Percentiles rank a stretch among this genome's conserved stretches.
These are phyloP conservation scores for Chalciporus piperatus DNA, from an alignment of 768 basidiomycete species.

Conservation along the genomic window DNA sequence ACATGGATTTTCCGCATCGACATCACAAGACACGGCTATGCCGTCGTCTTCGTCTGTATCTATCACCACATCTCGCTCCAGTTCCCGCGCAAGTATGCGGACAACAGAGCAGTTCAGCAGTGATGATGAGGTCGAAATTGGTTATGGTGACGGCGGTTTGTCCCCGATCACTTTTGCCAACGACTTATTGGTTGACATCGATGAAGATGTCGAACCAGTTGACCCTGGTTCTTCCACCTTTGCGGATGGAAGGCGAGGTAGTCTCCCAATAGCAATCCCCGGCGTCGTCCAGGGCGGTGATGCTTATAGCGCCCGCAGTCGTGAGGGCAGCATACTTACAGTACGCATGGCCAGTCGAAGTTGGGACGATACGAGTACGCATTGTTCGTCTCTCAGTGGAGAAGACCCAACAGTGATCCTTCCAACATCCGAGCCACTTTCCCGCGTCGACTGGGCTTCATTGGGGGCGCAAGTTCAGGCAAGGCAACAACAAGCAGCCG, in stretches of 20 bases:
- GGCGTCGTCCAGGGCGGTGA: conserved; percentile 25
- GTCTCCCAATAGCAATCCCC: conserved; percentile 61
- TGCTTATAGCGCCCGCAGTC: conserved; percentile 37
- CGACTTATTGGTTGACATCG: conserved; percentile 37
- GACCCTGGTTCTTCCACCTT: conserved; percentile 24
- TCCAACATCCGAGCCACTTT: conserved; percentile 45
- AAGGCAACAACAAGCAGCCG: conserved; percentile 16
- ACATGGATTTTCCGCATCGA: conserved; percentile 19
- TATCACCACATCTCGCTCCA: conserved; percentile 35
- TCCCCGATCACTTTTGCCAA: conserved; percentile 40
- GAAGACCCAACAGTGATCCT: conserved; percentile 30
- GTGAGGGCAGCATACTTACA: conserved; percentile 58
- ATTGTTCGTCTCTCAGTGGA: conserved; percentile 17
- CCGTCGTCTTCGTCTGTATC: conserved; percentile 46
- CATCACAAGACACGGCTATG: conserved; percentile 25
- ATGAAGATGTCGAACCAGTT: conserved; percentile 29
- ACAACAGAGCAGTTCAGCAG: conserved; percentile 42
- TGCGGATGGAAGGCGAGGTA: conserved; percentile 43
- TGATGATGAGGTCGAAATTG: conserved; percentile 47
- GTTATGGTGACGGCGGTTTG: conserved; percentile 35
- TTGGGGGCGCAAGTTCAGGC: conserved; percentile 41
- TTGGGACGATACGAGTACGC: conserved; percentile 44
- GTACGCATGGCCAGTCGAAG: conserved; percentile 62
- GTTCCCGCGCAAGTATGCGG: conserved; percentile 33
- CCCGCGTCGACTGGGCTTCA: conserved; percentile 50